Conservation (phyloP, 139 green algal species). For the Dunaliella primolecta region DNA sequence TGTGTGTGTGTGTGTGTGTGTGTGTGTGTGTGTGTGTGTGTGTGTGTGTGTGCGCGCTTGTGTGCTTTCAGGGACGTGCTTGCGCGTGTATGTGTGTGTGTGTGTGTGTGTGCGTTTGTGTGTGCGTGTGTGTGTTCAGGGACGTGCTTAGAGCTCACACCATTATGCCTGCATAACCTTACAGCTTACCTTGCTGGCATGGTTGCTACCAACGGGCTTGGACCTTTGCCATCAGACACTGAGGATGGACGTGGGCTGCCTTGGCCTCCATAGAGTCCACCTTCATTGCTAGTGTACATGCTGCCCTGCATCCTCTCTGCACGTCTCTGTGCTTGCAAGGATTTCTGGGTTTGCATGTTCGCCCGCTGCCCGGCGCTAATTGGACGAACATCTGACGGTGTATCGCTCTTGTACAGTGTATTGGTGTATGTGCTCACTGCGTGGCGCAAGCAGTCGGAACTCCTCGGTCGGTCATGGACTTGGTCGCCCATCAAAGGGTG, state of each 20-base stretch:
- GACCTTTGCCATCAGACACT: not conserved
- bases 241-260: no score
- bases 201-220: no score
- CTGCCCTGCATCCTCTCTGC: slow-evolving; percentile 34
- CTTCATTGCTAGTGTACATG: slow-evolving; percentile 18
- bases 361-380: not conserved
- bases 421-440: not conserved
- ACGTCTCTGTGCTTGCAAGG: slow-evolving; percentile 23
- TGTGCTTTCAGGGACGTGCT: not conserved
- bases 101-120: not conserved
- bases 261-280: no score
- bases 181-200: no score
- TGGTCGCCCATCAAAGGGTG: no score
- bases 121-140: not conserved
- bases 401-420: not conserved
- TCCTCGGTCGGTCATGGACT: not conserved
- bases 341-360: slow-evolving; percentile 22
- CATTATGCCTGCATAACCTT: no score
- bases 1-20: slow-evolving; percentile 12
- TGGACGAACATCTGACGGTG: not conserved
- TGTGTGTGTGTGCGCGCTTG: not conserved
- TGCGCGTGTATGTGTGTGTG: not conserved
- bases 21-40: slow-evolving; percentile 7
- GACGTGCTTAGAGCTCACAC: no score
- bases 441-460: not conserved